A percentile compares a stretch with the other conserved stretches of the same genome.
Evolutionary conservation across 2,329 filamentous ascomycete species (phyloP).

Genomic region (Arthrobotrys sinensis): DNA sequence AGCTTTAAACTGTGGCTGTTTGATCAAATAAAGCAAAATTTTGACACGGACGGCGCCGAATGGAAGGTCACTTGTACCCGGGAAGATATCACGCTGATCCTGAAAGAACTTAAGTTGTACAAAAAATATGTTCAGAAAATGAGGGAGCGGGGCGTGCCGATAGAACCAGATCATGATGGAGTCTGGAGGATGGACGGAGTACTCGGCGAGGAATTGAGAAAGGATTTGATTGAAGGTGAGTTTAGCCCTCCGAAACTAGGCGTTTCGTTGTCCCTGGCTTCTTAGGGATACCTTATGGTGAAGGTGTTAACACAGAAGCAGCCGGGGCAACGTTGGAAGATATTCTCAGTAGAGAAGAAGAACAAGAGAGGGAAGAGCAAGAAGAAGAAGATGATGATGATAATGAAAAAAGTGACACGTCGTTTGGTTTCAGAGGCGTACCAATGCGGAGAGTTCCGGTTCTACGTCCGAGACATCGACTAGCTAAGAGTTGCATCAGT

Average conservation of each 20-base stretch:
- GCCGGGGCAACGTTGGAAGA: conserved; percentile 71
- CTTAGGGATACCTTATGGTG: too few relatives aligned
- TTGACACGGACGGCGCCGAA: neutral
- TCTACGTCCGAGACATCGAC: too few relatives aligned
- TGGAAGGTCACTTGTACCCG: neutral
- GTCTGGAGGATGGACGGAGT: conserved; percentile 48
- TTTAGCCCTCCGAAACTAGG: neutral
- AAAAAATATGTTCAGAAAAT: conserved; percentile 11
- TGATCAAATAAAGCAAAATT: neutral
- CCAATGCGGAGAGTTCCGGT: too few relatives aligned
- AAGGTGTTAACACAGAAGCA: too few relatives aligned
- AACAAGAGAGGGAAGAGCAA: too few relatives aligned
- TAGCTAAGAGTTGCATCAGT: too few relatives aligned
- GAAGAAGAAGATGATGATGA: too few relatives aligned
- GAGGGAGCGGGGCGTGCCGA: conserved; percentile 1
- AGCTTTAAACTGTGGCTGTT: neutral
- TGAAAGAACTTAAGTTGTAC: conserved; percentile 18
- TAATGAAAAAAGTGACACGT: too few relatives aligned
- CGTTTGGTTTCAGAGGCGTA: too few relatives aligned
- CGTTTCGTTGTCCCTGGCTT: neutral
- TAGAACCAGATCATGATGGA: conserved; percentile 43
- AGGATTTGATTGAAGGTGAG: conserved; percentile 26
- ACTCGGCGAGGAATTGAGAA: conserved; percentile 38
- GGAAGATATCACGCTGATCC: conserved; percentile 4
- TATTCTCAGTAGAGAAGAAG: conserved; percentile 68